Conservation (phyloP, 2,329 filamentous ascomycete species). For the Cercospora beticola region DNA sequence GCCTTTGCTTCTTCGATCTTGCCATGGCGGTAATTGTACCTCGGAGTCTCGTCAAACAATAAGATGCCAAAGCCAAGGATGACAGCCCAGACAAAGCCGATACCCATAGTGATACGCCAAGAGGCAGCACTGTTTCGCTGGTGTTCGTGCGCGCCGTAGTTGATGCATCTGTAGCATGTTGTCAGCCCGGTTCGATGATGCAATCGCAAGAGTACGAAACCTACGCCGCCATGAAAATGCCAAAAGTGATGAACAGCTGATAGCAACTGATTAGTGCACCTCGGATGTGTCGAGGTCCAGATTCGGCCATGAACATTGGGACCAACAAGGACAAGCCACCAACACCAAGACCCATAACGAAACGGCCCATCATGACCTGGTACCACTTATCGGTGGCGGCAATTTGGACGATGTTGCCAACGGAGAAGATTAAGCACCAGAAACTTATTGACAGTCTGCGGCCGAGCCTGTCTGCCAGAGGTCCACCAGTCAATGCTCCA, state of each 20-base stretch:
- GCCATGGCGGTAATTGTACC: constrained; percentile 58
- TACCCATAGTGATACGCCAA: constrained; percentile 64
- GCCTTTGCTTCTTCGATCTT: constrained; percentile 50
- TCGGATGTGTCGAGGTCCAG: constrained; percentile 62
- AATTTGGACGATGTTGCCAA: constrained; percentile 67
- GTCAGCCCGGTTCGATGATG: background rate
- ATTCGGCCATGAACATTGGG: constrained; percentile 66
- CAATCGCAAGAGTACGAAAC: background rate
- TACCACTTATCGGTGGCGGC: constrained; percentile 58
- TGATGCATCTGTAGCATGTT: constrained; percentile 41
- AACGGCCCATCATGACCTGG: constrained; percentile 63
- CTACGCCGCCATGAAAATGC: constrained; percentile 53
- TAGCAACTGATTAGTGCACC: constrained; percentile 64
- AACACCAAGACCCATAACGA: constrained; percentile 64
- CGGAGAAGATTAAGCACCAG: constrained; percentile 61
- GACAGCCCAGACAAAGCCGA: constrained; percentile 57
- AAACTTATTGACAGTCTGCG: constrained; percentile 61
- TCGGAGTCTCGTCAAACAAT: constrained; percentile 57
- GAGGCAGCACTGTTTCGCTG: constrained; percentile 46
- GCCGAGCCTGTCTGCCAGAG: constrained; percentile 61
- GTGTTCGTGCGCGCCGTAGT: constrained; percentile 59
- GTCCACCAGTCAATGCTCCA: constrained; percentile 58
- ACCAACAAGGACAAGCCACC: constrained; percentile 63
- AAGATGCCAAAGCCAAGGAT: constrained; percentile 56
- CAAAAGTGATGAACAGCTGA: constrained; percentile 65